These are phyloP conservation scores for Saturnispora ahearnii DNA, from an alignment of 805 yeast genomes.

Conservation along the genomic window DNA sequence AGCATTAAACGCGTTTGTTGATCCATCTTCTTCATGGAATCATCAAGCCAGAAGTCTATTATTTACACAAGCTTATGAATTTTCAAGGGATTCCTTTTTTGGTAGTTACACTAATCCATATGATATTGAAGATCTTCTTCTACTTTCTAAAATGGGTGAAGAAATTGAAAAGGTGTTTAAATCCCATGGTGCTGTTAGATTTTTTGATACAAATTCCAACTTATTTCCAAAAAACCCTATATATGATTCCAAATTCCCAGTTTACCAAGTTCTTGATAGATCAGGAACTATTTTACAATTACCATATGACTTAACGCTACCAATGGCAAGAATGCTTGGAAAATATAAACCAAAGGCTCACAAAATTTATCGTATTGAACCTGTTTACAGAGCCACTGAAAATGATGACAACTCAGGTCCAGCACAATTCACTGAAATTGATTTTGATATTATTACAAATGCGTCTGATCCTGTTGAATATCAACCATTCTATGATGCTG, in stretches of 20 bases:
- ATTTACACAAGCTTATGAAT: constrained; percentile 75
- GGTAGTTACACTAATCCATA: constrained; percentile 37
- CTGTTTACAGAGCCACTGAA: constrained; percentile 67
- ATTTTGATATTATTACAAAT: constrained; percentile 66
- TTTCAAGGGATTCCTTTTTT: constrained; percentile 77
- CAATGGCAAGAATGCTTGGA: constrained; percentile 80
- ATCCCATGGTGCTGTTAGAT: constrained; percentile 79
- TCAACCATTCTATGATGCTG: constrained; percentile 69
- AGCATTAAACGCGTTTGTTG: constrained; percentile 75
- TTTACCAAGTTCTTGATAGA: constrained; percentile 73
- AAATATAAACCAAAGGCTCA: constrained; percentile 42
- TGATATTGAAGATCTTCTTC: constrained; percentile 38
- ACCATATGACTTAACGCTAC: constrained; percentile 83
- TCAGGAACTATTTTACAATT: constrained; percentile 84
- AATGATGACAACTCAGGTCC: constrained; percentile 61
- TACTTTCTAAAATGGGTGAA: constrained; percentile 51
- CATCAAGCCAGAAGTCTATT: constrained; percentile 81
- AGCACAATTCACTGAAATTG: constrained; percentile 68
- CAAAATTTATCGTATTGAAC: constrained; percentile 68
- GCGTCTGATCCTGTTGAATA: constrained; percentile 22
- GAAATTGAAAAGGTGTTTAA: constrained; percentile 57
- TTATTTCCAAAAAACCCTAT: constrained; percentile 79
- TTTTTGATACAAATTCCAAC: constrained; percentile 46
- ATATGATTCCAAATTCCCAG: constrained; percentile 51
- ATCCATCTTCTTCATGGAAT: constrained; percentile 91